phyloP scores from a whole-genome alignment of 805 yeast species.

The Komagataella pastoris region DNA sequence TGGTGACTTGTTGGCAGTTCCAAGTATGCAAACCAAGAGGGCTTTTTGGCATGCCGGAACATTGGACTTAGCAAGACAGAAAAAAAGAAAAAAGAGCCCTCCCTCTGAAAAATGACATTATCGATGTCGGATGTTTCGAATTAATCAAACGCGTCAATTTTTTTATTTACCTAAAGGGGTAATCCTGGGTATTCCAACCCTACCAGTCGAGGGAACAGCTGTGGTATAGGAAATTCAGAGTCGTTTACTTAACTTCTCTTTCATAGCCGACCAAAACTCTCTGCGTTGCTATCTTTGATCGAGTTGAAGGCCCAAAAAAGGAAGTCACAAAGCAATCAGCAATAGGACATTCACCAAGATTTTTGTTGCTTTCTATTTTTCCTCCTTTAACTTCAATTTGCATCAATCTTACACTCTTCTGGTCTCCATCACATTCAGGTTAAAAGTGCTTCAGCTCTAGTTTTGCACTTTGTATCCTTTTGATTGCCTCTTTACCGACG shows the following conservation, averaged over 20 bases:
- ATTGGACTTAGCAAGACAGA: background rate
- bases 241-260: background rate
- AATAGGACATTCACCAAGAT: background rate
- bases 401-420: background rate
- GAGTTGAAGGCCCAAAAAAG: background rate
- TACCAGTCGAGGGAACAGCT: background rate
- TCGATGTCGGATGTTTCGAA: background rate
- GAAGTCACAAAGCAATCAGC: background rate
- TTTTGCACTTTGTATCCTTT: background rate
- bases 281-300: background rate
- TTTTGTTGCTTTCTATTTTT: background rate
- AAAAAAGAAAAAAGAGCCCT: no score
- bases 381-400: background rate
- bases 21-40: background rate
- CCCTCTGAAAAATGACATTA: background rate
- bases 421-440: no score
- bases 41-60: background rate
- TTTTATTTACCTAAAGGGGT: background rate
- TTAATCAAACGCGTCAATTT: background rate
- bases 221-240: background rate
- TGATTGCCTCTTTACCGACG: background rate
- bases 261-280: background rate
- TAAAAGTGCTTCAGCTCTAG: background rate
- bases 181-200: background rate
- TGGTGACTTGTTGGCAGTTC: background rate